A percentile compares a stretch with the other conserved stretches of the same genome.
Evolutionary conservation across 2,329 filamentous ascomycete species (phyloP).

Genomic region (Colletotrichum limetticola): DNA sequence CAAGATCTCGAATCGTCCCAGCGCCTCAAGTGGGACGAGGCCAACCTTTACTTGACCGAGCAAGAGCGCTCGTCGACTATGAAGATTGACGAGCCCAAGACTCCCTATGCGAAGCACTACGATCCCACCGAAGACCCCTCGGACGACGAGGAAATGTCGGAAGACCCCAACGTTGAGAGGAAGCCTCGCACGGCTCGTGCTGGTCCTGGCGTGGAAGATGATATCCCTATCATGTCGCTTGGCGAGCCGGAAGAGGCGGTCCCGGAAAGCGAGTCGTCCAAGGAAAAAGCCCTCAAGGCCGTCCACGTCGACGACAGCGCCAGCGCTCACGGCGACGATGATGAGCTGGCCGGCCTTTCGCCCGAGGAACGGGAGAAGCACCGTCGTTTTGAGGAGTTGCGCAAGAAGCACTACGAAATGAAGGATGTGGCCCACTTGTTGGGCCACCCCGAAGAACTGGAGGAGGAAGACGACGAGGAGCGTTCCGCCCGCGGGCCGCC

Average conservation of each 20-base stretch:
- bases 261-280: slow-evolving; percentile 56
- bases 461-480: slow-evolving; percentile 63
- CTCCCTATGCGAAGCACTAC: slow-evolving; percentile 92
- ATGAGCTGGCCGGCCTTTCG: slow-evolving; percentile 63
- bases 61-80: slow-evolving; percentile 95
- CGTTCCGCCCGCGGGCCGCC: slow-evolving; percentile 42
- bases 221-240: slow-evolving; percentile 91
- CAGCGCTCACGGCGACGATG: slow-evolving; percentile 66
- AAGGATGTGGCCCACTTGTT: slow-evolving; percentile 89
- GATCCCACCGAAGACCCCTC: slow-evolving; percentile 89
- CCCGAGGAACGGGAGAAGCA: slow-evolving; percentile 91
- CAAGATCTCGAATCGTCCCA: slow-evolving; percentile 69
- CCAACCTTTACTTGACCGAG: slow-evolving; percentile 95
- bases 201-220: slow-evolving; percentile 59
- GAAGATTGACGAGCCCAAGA: slow-evolving; percentile 99
- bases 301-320: slow-evolving; percentile 80
- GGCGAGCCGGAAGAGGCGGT: slow-evolving; percentile 88
- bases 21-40: slow-evolving; percentile 97
- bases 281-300: slow-evolving; percentile 37
- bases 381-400: slow-evolving; percentile 86
- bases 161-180: slow-evolving; percentile 64
- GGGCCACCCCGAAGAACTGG: slow-evolving; percentile 77
- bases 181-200: slow-evolving; percentile 39
- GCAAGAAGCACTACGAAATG: slow-evolving; percentile 99
- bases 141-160: slow-evolving; percentile 74